phyloP scores from a whole-genome alignment of 139 green algal species.

The Microglena sp. region DNA sequence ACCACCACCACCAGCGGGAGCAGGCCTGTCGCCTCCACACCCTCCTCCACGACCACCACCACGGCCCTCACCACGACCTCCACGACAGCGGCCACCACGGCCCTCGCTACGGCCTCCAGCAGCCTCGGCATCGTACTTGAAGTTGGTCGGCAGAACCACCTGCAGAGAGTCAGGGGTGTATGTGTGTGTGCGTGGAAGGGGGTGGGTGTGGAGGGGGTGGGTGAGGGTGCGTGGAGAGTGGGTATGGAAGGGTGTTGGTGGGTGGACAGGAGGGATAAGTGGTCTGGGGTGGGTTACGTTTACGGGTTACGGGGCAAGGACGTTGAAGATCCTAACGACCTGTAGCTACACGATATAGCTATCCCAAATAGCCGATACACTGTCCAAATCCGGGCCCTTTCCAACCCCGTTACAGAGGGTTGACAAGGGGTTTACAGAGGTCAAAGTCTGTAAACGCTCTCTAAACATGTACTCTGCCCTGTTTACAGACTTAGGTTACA shows the following conservation, averaged over 20 bases:
- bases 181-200: too few species aligned
- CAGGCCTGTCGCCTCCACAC: constrained; percentile 2
- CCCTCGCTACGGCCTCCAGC: constrained; percentile 6
- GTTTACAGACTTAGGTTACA: too few species aligned
- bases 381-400: too few species aligned
- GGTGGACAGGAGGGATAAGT: background rate
- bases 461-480: too few species aligned
- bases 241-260: background rate
- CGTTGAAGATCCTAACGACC: too few species aligned
- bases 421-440: too few species aligned
- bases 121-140: constrained; percentile 17
- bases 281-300: too few species aligned
- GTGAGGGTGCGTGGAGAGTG: background rate
- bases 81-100: background rate
- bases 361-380: too few species aligned
- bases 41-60: constrained; percentile 9
- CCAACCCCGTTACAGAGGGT: too few species aligned
- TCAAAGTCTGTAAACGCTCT: too few species aligned
- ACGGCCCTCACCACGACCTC: constrained; percentile 5
- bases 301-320: too few species aligned
- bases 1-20: background rate
- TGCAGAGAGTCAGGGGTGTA: background rate
- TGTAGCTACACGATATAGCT: too few species aligned
- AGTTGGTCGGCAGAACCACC: constrained; percentile 26
- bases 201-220: background rate